Conservation (phyloP, 495 filamentous ascomycete species). For the Hyaloscypha variabilis region DNA sequence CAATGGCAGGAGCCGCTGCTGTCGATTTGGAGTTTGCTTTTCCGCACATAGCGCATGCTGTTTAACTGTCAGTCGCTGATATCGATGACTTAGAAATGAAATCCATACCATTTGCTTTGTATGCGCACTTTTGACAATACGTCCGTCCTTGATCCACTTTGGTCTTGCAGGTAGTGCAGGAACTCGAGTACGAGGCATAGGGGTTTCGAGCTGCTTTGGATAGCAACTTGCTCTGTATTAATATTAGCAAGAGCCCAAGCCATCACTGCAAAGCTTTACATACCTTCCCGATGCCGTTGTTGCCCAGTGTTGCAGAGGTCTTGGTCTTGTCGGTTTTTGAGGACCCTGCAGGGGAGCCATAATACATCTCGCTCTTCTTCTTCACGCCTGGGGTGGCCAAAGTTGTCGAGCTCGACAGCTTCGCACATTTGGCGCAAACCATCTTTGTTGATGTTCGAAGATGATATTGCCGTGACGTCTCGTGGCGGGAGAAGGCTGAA, state of each 20-base stretch:
- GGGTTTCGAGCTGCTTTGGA: constrained; percentile 71
- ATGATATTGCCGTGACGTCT: neutral
- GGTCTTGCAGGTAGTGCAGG: constrained; percentile 61
- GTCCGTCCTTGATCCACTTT: constrained; percentile 65
- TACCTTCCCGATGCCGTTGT: constrained; percentile 56
- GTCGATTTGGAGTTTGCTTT: constrained; percentile 55
- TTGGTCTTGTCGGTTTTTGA: constrained; percentile 43
- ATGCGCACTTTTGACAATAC: constrained; percentile 68
- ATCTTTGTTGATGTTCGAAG: constrained; percentile 41
- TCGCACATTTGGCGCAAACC: constrained; percentile 72
- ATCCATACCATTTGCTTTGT: constrained; percentile 61
- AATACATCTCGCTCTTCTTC: constrained; percentile 72
- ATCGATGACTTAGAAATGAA: neutral
- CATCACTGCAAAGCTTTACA: constrained; percentile 31
- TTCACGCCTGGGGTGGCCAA: constrained; percentile 72
- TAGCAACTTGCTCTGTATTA: constrained; percentile 63
- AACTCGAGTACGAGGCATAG: constrained; percentile 64
- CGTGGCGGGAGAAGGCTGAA: constrained; percentile 22
- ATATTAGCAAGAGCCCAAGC: constrained; percentile 17
- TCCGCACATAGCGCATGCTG: constrained; percentile 70
- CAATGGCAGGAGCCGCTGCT: constrained; percentile 54
- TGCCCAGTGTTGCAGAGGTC: constrained; percentile 55
- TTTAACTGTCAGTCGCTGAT: constrained; percentile 25
- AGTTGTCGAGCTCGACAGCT: constrained; percentile 60
- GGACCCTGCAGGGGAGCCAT: constrained; percentile 56